A percentile compares a stretch with the other conserved stretches of the same genome.
Conservation (phyloP, 2,329 filamentous ascomycete genomes). For the Ophiognomonia clavigignenti-juglandacearum region DNA sequence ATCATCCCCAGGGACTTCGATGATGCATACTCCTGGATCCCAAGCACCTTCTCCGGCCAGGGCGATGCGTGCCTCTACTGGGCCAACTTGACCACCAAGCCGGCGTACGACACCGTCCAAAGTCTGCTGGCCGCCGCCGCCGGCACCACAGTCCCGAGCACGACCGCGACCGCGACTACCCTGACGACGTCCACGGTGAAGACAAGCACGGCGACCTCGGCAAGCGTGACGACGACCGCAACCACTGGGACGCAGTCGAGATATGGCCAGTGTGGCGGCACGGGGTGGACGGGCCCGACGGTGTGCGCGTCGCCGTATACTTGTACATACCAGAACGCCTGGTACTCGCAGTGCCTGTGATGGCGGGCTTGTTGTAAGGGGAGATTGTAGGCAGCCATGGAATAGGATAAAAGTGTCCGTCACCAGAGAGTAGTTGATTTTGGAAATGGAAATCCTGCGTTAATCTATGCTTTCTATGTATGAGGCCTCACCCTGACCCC, state of each 20-base stretch:
- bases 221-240: background rate
- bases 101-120: constrained; percentile 30
- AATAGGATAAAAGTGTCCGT: no score
- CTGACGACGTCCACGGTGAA: background rate
- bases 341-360: constrained; percentile 24
- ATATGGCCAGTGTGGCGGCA: constrained; percentile 16
- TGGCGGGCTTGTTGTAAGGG: no score
- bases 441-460: no score
- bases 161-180: background rate
- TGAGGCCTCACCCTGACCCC: no score
- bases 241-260: background rate
- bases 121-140: constrained; percentile 11
- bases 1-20: constrained; percentile 21
- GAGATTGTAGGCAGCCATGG: no score
- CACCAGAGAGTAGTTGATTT: no score
- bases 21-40: constrained; percentile 38
- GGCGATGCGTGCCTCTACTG: constrained; percentile 35
- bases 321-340: constrained; percentile 37
- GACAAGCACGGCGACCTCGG: constrained; percentile 9
- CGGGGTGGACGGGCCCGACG: constrained; percentile 21
- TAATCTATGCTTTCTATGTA: no score
- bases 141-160: constrained; percentile 8
- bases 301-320: constrained; percentile 37
- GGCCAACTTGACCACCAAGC: constrained; percentile 31
- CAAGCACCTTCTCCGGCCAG: constrained; percentile 29